These are phyloP conservation scores for Globisporangium abappressorium DNA, from an alignment of 352 stramenopile genomes.

Conservation along the genomic window DNA sequence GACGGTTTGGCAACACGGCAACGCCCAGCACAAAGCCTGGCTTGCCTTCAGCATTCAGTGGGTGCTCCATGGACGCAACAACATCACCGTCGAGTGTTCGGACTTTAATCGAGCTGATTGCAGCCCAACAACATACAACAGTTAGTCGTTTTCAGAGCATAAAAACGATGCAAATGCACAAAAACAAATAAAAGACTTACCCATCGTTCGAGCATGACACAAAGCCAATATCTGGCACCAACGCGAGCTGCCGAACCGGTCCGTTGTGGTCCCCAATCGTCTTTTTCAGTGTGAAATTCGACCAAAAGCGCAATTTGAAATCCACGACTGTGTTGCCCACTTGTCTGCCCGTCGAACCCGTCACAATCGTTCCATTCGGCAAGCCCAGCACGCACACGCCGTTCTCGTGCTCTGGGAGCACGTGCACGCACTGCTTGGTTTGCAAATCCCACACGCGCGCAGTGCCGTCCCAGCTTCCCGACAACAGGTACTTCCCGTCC, in stretches of 20 bases:
- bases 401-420: constrained; percentile 73
- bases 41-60: constrained; percentile 81
- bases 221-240: constrained; percentile 69
- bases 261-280: constrained; percentile 62
- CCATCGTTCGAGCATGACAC: constrained; percentile 86
- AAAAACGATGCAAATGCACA: neutral
- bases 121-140: neutral
- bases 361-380: constrained; percentile 60
- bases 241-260: constrained; percentile 66
- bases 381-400: constrained; percentile 77
- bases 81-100: constrained; percentile 59
- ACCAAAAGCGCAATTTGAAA: constrained; percentile 80
- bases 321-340: constrained; percentile 74
- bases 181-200: constrained; percentile 15
- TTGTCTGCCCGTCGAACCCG: constrained; percentile 72
- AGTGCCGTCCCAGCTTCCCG: constrained; percentile 81
- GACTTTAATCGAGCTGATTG: constrained; percentile 53
- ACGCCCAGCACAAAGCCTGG: constrained; percentile 79
- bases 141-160: neutral
- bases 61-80: constrained; percentile 65
- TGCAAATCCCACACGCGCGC: constrained; percentile 68
- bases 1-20: constrained; percentile 47
- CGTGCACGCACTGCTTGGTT: constrained; percentile 47
- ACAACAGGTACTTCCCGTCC: constrained; percentile 50
- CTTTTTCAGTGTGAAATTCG: constrained; percentile 45